Percentiles rank a stretch among this genome's conserved stretches.
phyloP scores from a whole-genome alignment of 495 filamentous ascomycete genomes.

The Niebla homalea region DNA sequence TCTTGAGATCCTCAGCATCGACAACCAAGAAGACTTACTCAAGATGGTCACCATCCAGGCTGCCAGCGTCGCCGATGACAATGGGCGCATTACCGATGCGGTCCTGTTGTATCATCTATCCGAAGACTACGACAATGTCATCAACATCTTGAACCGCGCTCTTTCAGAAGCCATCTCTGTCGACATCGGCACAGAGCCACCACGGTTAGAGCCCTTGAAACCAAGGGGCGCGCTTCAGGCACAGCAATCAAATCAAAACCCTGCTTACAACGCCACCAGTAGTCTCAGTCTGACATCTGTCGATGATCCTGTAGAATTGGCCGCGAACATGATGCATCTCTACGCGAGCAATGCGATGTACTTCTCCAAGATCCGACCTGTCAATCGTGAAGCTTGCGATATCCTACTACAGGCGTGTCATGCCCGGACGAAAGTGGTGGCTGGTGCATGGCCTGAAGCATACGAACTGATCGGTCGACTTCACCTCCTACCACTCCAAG shows the following conservation, averaged over 20 bases:
- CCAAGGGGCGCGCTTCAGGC: constrained; percentile 28
- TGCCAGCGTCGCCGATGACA: constrained; percentile 82
- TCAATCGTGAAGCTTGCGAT: constrained; percentile 56
- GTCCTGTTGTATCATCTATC: constrained; percentile 90
- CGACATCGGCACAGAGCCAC: constrained; percentile 62
- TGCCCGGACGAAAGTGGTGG: constrained; percentile 58
- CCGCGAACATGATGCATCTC: constrained; percentile 62
- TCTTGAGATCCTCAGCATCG: constrained; percentile 67
- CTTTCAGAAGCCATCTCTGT: constrained; percentile 74
- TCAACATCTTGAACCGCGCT: constrained; percentile 77
- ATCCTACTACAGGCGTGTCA: constrained; percentile 65
- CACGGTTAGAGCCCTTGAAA: constrained; percentile 66
- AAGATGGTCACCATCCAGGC: constrained; percentile 79
- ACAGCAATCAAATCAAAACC: constrained; percentile 15
- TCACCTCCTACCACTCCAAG: constrained; percentile 61
- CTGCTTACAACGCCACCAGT: constrained; percentile 27
- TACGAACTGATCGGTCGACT: constrained; percentile 69
- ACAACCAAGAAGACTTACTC: constrained; percentile 69
- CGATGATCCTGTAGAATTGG: constrained; percentile 71
- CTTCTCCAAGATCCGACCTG: constrained; percentile 47
- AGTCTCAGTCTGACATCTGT: constrained; percentile 73
- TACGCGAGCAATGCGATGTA: constrained; percentile 68
- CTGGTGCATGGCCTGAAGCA: constrained; percentile 58
- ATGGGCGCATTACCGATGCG: constrained; percentile 80
- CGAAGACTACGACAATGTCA: constrained; percentile 83